Conservation (phyloP, 2,329 filamentous ascomycete species). For the Huntiella savannae region DNA sequence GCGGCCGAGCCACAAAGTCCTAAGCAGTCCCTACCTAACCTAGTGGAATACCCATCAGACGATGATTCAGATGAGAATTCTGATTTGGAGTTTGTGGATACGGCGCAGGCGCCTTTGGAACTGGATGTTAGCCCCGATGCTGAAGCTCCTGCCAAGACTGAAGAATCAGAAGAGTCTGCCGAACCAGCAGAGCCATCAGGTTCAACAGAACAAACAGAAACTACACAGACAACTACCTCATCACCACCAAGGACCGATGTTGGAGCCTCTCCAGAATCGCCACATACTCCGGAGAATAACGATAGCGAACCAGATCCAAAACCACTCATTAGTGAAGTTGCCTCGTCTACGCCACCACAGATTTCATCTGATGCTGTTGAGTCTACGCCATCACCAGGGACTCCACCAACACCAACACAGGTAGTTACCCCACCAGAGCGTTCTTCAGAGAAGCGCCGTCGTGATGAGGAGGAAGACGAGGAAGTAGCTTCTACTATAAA, state of each 20-base stretch:
- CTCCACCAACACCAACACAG: slow-evolving; percentile 17
- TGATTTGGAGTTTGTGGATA: slow-evolving; percentile 29
- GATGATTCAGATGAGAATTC: slow-evolving; percentile 48
- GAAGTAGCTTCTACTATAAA: slow-evolving; percentile 54
- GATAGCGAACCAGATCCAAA: background rate
- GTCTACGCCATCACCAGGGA: slow-evolving; percentile 18
- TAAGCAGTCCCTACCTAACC: slow-evolving; percentile 43
- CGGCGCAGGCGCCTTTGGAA: slow-evolving; percentile 12
- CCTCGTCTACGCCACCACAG: slow-evolving; percentile 3
- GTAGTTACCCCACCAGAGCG: slow-evolving; percentile 49
- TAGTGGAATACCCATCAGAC: slow-evolving; percentile 87
- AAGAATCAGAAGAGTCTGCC: background rate
- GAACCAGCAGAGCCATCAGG: background rate
- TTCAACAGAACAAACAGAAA: background rate
- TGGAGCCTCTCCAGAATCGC: no score
- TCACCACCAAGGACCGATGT: no score
- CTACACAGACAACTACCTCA: no score
- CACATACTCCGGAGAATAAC: no score
- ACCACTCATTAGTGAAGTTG: background rate
- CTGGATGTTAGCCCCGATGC: background rate
- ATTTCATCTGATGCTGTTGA: slow-evolving; percentile 1
- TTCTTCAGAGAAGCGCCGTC: slow-evolving; percentile 69
- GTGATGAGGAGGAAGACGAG: slow-evolving; percentile 80
- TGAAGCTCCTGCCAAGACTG: background rate
- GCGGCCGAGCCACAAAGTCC: slow-evolving; percentile 13